Conservation (phyloP, 2,329 filamentous ascomycete species). For the Intubia oerlemansii region DNA sequence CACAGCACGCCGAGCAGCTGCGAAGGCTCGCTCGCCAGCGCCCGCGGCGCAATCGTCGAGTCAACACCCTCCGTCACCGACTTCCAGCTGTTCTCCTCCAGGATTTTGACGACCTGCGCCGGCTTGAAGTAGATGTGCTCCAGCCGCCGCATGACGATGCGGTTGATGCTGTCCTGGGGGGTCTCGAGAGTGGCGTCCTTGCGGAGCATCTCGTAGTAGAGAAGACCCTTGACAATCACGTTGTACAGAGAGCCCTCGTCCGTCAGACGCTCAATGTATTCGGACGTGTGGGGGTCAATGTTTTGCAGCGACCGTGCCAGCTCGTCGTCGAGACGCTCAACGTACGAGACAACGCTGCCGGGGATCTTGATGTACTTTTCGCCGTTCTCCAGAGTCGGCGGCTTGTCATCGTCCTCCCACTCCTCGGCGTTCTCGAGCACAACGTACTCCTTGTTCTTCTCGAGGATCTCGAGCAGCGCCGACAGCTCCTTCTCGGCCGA, state of each 20-base stretch:
- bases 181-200: slow-evolving; percentile 49
- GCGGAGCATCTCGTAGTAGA: slow-evolving; percentile 71
- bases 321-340: slow-evolving; percentile 91
- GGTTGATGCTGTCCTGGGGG: slow-evolving; percentile 74
- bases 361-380: slow-evolving; percentile 79
- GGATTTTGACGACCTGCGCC: slow-evolving; percentile 73
- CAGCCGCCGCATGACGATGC: slow-evolving; percentile 77
- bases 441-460: slow-evolving; percentile 58
- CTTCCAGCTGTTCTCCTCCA: slow-evolving; percentile 91
- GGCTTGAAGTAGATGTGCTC: slow-evolving; percentile 99
- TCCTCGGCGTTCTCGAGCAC: slow-evolving; percentile 87
- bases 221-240: slow-evolving; percentile 67
- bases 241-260: slow-evolving; percentile 86
- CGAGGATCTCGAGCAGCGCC: slow-evolving; percentile 56
- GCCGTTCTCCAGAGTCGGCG: slow-evolving; percentile 47
- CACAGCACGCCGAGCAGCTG: slow-evolving; percentile 70
- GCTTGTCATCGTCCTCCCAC: slow-evolving; percentile 98
- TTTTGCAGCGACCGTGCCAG: slow-evolving; percentile 90
- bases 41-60: slow-evolving; percentile 62
- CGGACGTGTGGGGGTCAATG: slow-evolving; percentile 94
- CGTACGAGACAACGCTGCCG: slow-evolving; percentile 82
- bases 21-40: slow-evolving; percentile 43
- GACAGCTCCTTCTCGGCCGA: slow-evolving; percentile 72
- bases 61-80: slow-evolving; percentile 46
- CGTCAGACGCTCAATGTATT: slow-evolving; percentile 88